phyloP scores from a whole-genome alignment of 2,329 filamentous ascomycete genomes.

The Colletotrichum coccodes region DNA sequence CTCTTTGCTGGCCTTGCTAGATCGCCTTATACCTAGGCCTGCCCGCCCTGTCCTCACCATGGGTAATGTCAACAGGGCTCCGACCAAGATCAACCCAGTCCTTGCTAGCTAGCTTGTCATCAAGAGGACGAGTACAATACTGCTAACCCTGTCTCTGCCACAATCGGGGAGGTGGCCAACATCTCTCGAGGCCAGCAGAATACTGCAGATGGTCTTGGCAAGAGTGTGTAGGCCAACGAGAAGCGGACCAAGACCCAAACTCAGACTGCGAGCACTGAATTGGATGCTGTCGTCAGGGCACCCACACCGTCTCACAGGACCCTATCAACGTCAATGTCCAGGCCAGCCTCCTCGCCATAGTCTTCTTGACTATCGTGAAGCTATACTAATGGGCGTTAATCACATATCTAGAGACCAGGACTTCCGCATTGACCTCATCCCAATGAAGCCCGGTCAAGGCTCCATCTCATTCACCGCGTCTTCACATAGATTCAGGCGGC shows the following conservation, averaged over 20 bases:
- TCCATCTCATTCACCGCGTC: constrained; percentile 12
- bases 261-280: background rate
- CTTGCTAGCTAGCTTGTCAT: background rate
- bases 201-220: background rate
- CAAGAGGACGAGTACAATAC: background rate
- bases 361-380: constrained; percentile 24
- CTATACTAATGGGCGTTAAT: too few relatives aligned
- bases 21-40: background rate
- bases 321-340: background rate
- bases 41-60: background rate
- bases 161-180: background rate
- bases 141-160: background rate
- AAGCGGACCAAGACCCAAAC: too few relatives aligned
- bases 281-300: background rate
- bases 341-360: background rate
- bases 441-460: too few relatives aligned
- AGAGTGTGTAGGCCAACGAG: background rate
- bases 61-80: background rate
- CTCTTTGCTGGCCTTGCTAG: background rate
- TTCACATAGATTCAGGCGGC: constrained; percentile 1
- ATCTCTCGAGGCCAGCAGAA: background rate
- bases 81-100: background rate
- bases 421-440: too few relatives aligned
- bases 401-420: too few relatives aligned
- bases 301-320: constrained; percentile 23